Evolutionary conservation across 257 asterid species (phyloP).

Genomic region (Nemophila menziesii): DNA sequence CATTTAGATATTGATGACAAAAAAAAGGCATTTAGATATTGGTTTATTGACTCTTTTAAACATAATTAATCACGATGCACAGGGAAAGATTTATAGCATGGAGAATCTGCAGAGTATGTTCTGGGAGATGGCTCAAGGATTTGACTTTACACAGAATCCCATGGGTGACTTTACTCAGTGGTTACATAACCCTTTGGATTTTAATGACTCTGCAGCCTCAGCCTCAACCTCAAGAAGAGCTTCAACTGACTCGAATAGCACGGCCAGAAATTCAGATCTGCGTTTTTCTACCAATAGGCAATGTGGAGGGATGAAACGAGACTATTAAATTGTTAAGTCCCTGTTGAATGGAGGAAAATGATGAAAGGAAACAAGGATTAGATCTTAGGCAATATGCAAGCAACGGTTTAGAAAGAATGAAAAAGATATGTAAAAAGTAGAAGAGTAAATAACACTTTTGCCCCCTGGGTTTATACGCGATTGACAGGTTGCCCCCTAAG

Average conservation of each 20-base stretch:
- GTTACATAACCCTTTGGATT: slow-evolving; percentile 14
- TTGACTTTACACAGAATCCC: slow-evolving; percentile 19
- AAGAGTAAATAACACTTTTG: too few relatives aligned
- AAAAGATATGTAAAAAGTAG: too few relatives aligned
- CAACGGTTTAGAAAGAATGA: too few relatives aligned
- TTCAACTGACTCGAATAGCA: slow-evolving; percentile 13
- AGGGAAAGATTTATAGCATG: slow-evolving; percentile 44
- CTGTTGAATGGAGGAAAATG: background rate
- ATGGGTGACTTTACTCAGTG: slow-evolving; percentile 13
- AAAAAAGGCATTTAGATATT: too few relatives aligned
- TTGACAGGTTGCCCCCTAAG: too few relatives aligned
- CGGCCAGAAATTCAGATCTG: background rate
- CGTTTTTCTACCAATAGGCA: slow-evolving; percentile 16
- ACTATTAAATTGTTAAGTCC: background rate
- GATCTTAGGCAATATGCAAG: background rate
- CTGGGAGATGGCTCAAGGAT: slow-evolving; percentile 64
- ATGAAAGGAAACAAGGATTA: background rate
- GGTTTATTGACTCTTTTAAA: background rate
- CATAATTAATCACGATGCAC: slow-evolving; percentile 4
- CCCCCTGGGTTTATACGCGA: too few relatives aligned
- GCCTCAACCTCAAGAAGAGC: slow-evolving; percentile 6
- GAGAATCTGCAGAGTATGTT: slow-evolving; percentile 65
- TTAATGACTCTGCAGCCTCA: slow-evolving; percentile 6
- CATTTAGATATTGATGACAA: background rate
- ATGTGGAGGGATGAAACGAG: background rate